phyloP scores from a whole-genome alignment of 805 yeast genomes.

The Saccharomycopsis selenospora region DNA sequence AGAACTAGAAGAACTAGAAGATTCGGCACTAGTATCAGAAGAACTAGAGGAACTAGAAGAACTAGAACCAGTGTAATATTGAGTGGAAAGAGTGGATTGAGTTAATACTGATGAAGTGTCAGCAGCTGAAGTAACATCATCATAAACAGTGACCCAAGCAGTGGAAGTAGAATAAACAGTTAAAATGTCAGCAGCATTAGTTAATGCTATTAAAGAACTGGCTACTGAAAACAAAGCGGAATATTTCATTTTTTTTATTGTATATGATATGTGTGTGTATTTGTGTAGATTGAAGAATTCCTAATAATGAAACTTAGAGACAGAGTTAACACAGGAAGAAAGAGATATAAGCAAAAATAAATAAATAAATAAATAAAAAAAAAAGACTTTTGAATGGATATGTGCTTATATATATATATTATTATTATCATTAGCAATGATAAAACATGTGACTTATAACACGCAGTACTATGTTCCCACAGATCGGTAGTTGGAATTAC shows the following conservation, averaged over 20 bases:
- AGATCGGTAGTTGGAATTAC: no score
- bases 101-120: background rate
- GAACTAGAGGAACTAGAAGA: background rate
- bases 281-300: no score
- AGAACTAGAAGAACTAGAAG: constrained; percentile 7
- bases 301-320: no score
- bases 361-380: no score
- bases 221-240: background rate
- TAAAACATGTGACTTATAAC: no score
- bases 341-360: no score
- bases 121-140: background rate
- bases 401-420: no score
- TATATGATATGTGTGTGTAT: no score
- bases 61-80: background rate
- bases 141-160: constrained; percentile 1
- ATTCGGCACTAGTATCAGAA: background rate
- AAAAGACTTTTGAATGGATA: no score
- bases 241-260: background rate
- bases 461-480: no score
- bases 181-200: background rate
- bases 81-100: background rate
- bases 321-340: no score
- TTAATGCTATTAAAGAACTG: background rate
- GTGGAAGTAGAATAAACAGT: background rate
- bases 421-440: no score